Conservation (phyloP, 805 yeast genomes). For the Wickerhamomyces strasburgensis region DNA sequence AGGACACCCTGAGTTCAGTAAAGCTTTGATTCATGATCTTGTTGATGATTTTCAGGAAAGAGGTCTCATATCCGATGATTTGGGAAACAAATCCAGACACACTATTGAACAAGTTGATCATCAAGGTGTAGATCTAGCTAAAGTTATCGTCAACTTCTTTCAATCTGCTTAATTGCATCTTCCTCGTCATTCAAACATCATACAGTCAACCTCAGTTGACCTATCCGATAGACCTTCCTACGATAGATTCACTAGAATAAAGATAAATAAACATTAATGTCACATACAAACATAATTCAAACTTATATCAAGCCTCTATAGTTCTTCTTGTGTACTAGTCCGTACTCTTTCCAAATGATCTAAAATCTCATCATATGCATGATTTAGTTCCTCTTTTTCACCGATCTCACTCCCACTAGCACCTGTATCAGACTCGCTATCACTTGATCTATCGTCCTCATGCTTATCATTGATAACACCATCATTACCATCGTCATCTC, state of each 20-base stretch:
- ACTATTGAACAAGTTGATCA: neutral
- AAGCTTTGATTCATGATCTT: constrained; percentile 51
- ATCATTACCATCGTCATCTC: neutral
- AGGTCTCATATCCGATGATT: constrained; percentile 4
- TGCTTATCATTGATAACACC: constrained; percentile 1
- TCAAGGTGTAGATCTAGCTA: neutral
- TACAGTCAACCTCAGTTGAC: no score
- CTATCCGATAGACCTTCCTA: no score
- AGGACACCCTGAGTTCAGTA: constrained; percentile 83
- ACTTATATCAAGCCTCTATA: no score
- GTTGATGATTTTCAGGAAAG: constrained; percentile 14
- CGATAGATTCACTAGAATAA: no score
- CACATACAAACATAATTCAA: no score
- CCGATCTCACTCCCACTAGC: constrained; percentile 3
- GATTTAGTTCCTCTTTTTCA: constrained; percentile 17
- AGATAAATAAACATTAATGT: no score
- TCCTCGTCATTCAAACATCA: neutral
- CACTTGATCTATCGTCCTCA: constrained; percentile 3
- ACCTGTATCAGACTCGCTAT: constrained; percentile 8
- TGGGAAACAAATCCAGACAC: neutral
- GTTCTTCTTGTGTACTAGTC: constrained; percentile 14
- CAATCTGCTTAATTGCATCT: neutral
- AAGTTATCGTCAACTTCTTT: neutral
- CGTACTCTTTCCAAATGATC: constrained; percentile 34
- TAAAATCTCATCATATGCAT: constrained; percentile 37